phyloP scores from a whole-genome alignment of 805 yeast genomes.

The Wickerhamiella domercqiae region DNA sequence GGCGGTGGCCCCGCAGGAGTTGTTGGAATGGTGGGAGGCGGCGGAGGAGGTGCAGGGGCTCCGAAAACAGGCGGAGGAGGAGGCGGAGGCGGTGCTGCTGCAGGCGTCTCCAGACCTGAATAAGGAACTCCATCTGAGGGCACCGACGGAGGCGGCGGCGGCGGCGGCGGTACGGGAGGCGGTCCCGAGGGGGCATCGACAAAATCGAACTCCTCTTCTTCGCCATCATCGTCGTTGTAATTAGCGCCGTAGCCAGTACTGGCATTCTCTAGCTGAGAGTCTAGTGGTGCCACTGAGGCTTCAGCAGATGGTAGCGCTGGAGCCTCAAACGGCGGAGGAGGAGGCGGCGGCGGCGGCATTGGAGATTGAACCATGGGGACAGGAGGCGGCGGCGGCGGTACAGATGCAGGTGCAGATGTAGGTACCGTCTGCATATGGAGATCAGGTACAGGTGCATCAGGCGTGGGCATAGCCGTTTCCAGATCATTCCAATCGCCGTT shows the following conservation, averaged over 20 bases:
- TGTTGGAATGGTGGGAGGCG: slow-evolving; percentile 25
- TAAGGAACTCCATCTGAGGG: slow-evolving; percentile 21
- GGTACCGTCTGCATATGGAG: background rate
- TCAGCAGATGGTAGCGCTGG: slow-evolving; percentile 14
- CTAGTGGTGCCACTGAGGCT: slow-evolving; percentile 11
- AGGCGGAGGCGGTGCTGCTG: slow-evolving; percentile 21
- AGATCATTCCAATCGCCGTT: background rate
- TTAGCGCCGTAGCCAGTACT: slow-evolving; percentile 24
- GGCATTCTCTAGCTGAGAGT: slow-evolving; percentile 19
- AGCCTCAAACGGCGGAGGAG: slow-evolving; percentile 22
- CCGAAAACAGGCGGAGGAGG: slow-evolving; percentile 21
- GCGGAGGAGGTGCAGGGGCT: slow-evolving; percentile 21
- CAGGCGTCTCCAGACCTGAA: slow-evolving; percentile 25
- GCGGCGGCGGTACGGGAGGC: slow-evolving; percentile 18
- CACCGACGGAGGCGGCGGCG: slow-evolving; percentile 18
- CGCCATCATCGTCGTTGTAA: background rate
- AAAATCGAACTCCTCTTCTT: slow-evolving; percentile 9
- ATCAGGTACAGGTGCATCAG: background rate
- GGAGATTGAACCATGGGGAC: slow-evolving; percentile 13
- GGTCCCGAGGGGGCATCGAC: slow-evolving; percentile 7
- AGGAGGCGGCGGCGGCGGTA: slow-evolving; percentile 16
- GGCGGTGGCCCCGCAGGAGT: slow-evolving; percentile 22
- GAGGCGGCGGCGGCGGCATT: slow-evolving; percentile 14
- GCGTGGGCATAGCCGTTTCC: background rate
- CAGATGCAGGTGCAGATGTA: slow-evolving; percentile 13